These are phyloP conservation scores for Globisporangium yorkense DNA, from an alignment of 352 stramenopile species.

Conservation along the genomic window DNA sequence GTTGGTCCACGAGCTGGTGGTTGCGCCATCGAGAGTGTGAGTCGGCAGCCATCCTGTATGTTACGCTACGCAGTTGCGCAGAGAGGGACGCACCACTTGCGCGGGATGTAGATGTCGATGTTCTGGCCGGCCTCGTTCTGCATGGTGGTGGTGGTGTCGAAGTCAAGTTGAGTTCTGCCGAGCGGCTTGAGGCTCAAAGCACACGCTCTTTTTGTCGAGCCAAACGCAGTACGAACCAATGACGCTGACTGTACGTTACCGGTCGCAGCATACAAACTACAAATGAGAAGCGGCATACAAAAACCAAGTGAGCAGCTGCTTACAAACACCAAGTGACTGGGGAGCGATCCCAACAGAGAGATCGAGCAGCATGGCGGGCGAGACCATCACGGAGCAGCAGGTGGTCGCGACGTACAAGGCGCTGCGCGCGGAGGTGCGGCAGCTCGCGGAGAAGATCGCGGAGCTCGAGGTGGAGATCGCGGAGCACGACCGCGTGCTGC, in stretches of 20 bases:
- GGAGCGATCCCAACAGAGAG: background rate
- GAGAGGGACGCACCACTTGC: conserved; percentile 88
- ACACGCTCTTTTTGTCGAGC: too few relatives aligned
- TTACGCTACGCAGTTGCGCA: background rate
- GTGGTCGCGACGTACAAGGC: conserved; percentile 84
- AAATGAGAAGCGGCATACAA: conserved; percentile 14
- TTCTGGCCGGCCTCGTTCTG: conserved; percentile 97
- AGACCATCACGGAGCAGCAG: conserved; percentile 78
- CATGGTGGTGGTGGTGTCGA: conserved; percentile 70
- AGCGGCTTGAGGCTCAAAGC: too few relatives aligned
- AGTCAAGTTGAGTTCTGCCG: conserved; percentile 50
- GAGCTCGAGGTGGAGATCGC: conserved; percentile 81
- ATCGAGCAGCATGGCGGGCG: conserved; percentile 25
- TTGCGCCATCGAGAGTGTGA: background rate
- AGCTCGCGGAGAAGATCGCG: conserved; percentile 80
- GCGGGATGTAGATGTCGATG: conserved; percentile 98
- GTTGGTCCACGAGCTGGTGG: conserved; percentile 95
- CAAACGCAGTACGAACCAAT: conserved; percentile 47
- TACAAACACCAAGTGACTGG: background rate
- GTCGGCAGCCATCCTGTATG: too few relatives aligned
- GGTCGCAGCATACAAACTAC: conserved; percentile 44
- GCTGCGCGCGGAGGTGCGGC: conserved; percentile 75
- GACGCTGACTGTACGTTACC: conserved; percentile 81
- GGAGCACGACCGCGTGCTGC: conserved; percentile 82
- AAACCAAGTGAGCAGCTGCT: background rate